Evolutionary conservation across 139 green algal genomes (phyloP).

Genomic region (Coccomyxa sp.): DNA sequence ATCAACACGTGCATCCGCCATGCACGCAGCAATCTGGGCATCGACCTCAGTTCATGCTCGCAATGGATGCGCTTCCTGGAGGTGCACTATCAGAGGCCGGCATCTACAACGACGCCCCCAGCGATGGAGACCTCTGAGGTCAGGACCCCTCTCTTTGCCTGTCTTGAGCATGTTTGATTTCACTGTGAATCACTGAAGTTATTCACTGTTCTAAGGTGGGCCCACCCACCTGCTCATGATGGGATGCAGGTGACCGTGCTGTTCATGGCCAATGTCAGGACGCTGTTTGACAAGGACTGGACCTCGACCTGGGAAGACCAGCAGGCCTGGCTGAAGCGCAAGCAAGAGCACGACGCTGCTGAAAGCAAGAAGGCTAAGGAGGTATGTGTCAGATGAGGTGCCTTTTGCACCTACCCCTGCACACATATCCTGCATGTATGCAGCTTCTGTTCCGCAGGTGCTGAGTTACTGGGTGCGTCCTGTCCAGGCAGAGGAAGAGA

Average conservation of each 20-base stretch:
- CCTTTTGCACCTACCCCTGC: too few species aligned
- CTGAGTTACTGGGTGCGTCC: too few species aligned
- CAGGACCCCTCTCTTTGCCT: background rate
- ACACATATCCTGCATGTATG: too few species aligned
- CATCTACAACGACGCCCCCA: background rate
- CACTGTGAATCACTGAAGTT: too few species aligned
- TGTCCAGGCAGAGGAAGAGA: too few species aligned
- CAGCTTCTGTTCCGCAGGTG: too few species aligned
- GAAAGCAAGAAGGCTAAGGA: background rate
- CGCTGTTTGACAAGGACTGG: conserved; percentile 26
- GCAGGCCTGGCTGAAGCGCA: conserved; percentile 29
- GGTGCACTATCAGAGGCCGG: conserved; percentile 48
- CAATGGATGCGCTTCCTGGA: conserved; percentile 63
- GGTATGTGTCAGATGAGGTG: too few species aligned
- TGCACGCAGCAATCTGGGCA: conserved; percentile 43
- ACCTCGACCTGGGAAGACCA: conserved; percentile 37
- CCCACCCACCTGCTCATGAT: too few species aligned
- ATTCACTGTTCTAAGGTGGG: too few species aligned
- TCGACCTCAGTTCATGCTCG: conserved; percentile 46
- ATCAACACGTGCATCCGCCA: conserved; percentile 44
- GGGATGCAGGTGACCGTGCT: conserved; percentile 51
- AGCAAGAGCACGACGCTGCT: background rate
- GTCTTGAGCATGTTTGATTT: too few species aligned
- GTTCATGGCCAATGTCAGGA: conserved; percentile 48
- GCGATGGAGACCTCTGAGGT: conserved; percentile 7